A percentile compares a stretch with the other conserved stretches of the same genome.
Evolutionary conservation across 352 stramenopile species (phyloP).

Genomic region (Phytophthora podocarpi): DNA sequence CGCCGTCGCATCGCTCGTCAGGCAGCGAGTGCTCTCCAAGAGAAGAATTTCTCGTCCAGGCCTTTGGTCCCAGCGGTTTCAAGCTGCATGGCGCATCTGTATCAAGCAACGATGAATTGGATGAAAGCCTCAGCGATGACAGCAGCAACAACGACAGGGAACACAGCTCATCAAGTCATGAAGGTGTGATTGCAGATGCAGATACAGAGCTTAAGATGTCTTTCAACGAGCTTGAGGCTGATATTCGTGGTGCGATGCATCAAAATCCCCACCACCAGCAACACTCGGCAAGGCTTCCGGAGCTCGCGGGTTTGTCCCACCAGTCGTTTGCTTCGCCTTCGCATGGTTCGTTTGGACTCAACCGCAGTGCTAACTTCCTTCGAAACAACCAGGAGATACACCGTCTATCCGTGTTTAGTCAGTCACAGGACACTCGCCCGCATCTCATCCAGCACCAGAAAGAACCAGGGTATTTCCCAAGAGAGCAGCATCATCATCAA

Average conservation of each 20-base stretch:
- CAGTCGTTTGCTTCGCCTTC: constrained; percentile 22
- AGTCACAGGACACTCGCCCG: constrained; percentile 8
- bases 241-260: constrained; percentile 39
- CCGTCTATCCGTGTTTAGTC: constrained; percentile 10
- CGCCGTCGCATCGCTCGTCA: constrained; percentile 20
- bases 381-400: constrained; percentile 31
- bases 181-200: constrained; percentile 14
- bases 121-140: constrained; percentile 34
- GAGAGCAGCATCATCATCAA: constrained; percentile 81
- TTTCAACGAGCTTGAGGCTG: constrained; percentile 41
- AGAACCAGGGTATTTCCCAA: constrained; percentile 78
- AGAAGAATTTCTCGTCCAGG: constrained; percentile 74
- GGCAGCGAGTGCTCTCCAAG: constrained; percentile 58
- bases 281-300: constrained; percentile 24
- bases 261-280: constrained; percentile 32
- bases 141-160: constrained; percentile 38
- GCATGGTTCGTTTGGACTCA: constrained; percentile 27
- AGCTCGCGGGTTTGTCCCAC: constrained; percentile 28
- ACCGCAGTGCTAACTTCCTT: constrained; percentile 5
- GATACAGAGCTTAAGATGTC: constrained; percentile 47
- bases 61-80: constrained; percentile 64
- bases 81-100: constrained; percentile 44
- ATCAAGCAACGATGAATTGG: constrained; percentile 34
- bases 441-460: constrained; percentile 25
- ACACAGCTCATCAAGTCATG: constrained; percentile 16